These are phyloP conservation scores for Scenedesmus sp. DNA, from an alignment of 163 green algal species.

Conservation along the genomic window DNA sequence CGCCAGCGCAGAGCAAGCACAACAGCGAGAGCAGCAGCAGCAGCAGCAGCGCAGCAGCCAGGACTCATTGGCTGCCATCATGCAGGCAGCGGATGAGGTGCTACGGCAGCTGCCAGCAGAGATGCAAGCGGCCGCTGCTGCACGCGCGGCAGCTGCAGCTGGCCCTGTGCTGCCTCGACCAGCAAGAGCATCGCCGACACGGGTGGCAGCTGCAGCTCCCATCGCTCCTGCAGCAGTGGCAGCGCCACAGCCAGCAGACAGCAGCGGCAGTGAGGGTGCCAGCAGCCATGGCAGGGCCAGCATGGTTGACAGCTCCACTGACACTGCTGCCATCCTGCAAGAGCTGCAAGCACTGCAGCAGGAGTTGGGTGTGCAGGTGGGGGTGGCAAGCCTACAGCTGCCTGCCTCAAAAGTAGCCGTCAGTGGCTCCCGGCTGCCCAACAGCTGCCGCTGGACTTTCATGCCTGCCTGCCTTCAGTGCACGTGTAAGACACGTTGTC, in stretches of 20 bases:
- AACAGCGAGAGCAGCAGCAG: not conserved
- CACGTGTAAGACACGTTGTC: not conserved
- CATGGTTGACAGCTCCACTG: constrained; percentile 2
- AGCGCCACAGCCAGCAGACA: not conserved
- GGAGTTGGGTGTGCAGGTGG: constrained; percentile 50
- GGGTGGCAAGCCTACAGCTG: not conserved
- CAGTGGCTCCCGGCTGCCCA: not conserved
- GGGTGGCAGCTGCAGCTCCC: not conserved
- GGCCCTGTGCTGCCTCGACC: not conserved
- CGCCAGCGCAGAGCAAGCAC: not conserved
- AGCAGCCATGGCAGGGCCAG: not conserved
- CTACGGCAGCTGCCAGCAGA: constrained; percentile 52
- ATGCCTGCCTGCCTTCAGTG: not conserved
- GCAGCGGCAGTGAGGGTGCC: not conserved
- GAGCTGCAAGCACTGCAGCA: constrained; percentile 42
- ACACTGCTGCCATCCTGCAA: constrained; percentile 24
- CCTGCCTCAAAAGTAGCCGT: too few relatives aligned
- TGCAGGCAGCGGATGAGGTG: constrained; percentile 48
- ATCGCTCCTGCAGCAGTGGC: not conserved
- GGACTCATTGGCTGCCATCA: constrained; percentile 32
- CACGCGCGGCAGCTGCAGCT: constrained; percentile 23
- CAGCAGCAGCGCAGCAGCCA: constrained; percentile 33
- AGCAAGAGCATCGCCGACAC: not conserved
- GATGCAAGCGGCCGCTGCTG: constrained; percentile 41
- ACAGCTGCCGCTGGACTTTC: not conserved